Base-by-base conservation (phyloP, 306 rosid genomes). In the Purshia tridentata region DNA sequence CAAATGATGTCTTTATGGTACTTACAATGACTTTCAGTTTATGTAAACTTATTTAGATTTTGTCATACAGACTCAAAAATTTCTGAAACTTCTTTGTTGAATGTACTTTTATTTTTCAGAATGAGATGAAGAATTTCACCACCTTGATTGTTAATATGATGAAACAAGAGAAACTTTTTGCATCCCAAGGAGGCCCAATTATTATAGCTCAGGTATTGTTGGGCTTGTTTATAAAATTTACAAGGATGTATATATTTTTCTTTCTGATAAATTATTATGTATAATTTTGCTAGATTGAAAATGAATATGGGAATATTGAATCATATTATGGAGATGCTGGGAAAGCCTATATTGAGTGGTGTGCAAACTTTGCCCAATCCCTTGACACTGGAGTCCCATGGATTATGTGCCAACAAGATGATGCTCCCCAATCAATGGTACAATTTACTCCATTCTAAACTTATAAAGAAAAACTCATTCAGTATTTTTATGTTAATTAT, bases 351-450 rank as follows among this genome's bases (percentile, higher is more conserved):
- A 45, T 88, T 2, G 51, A 84, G 44, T 88, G 92, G 90, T 83
- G 87, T 8, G 85, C 92, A 0, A 66, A 53, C 10, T 80, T 88
- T 83, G 92, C 90, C 0, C 80, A 86, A 0, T 80, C 92, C 0
- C 75, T 69, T 0, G 2, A 86, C 19, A 23, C 81, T 16, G 90
- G 88, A 4, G 85, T 88, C 53, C 92, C 92, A 51, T 88, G 92
- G 92, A 81, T 85, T 22, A 88, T 88, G 92, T 88, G 89, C 60
- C 89, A 88, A 8, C 73, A 88, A 16, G 1, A 1, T 0, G 83
- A 85, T 50, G 90, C 92, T 23, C 90, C 92, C 7, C 63, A 78
- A 13, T 82, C 92, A 9, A 88, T 81, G 80, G 90, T 83, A 83
- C 11, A 0, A 44, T 14, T 29, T 29, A 29, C 35, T 29, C 35